Evolutionary conservation across 257 asterid species (phyloP).

Genomic region (Nicotiana noctiflora): DNA sequence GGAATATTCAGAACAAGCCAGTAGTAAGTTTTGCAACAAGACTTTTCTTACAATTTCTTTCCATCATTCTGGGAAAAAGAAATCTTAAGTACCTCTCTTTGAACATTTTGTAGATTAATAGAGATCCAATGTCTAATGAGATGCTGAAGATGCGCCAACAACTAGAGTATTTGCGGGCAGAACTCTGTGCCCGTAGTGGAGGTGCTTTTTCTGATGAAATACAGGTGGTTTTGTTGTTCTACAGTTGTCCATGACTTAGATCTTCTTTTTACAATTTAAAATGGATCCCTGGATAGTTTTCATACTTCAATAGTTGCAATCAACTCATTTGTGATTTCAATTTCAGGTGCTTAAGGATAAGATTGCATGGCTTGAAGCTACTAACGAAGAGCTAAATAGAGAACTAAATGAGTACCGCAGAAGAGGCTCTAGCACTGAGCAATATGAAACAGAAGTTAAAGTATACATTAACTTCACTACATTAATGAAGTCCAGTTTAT

Average conservation of each 20-base stretch:
- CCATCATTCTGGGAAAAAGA: constrained; percentile 1
- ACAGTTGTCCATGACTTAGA: neutral
- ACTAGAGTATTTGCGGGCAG: constrained; percentile 86
- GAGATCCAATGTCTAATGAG: constrained; percentile 91
- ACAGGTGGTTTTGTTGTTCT: constrained; percentile 42
- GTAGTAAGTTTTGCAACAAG: constrained; percentile 47
- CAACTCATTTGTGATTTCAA: constrained; percentile 6
- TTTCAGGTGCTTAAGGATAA: constrained; percentile 73
- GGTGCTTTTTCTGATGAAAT: constrained; percentile 74
- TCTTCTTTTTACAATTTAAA: neutral
- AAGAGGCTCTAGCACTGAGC: constrained; percentile 44
- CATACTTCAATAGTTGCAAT: neutral
- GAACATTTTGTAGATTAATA: constrained; percentile 46
- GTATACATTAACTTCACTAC: constrained; percentile 26
- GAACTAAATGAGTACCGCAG: constrained; percentile 74
- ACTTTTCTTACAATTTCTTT: constrained; percentile 15
- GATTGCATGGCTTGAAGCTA: constrained; percentile 88
- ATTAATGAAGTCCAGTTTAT: neutral
- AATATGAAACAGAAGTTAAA: constrained; percentile 45
- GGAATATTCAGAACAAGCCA: constrained; percentile 97
- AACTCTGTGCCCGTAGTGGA: constrained; percentile 92
- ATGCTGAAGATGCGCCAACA: constrained; percentile 98
- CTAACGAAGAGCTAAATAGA: constrained; percentile 75
- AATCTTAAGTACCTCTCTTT: constrained; percentile 10
- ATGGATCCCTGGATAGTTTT: neutral